A percentile compares a stretch with the other conserved stretches of the same genome.
These are phyloP conservation scores for Isabelozyma heimii DNA, from an alignment of 805 yeast species.

Conservation along the genomic window DNA sequence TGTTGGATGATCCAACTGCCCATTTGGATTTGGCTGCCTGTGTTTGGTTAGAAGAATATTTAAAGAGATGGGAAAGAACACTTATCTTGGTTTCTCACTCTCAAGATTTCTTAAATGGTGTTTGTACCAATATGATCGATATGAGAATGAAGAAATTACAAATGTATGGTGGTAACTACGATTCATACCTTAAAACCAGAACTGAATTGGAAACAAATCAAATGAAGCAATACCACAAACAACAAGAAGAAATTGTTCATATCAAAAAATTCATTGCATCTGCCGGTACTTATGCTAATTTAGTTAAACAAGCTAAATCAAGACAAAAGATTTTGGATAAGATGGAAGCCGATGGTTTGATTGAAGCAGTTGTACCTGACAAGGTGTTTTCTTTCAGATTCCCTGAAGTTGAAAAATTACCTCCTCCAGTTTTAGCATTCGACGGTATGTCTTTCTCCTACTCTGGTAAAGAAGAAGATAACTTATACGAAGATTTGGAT, in stretches of 20 bases:
- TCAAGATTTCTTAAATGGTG: constrained; percentile 99
- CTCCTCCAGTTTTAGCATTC: constrained; percentile 97
- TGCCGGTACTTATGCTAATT: constrained; percentile 99
- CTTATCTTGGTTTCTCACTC: constrained; percentile 95
- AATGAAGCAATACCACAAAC: constrained; percentile 95
- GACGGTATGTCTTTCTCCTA: constrained; percentile 93
- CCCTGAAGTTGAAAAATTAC: constrained; percentile 93
- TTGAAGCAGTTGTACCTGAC: constrained; percentile 89
- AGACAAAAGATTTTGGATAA: constrained; percentile 98
- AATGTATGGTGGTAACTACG: constrained; percentile 97
- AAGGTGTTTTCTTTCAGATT: constrained; percentile 91
- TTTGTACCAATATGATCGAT: constrained; percentile 96
- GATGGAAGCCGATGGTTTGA: constrained; percentile 99
- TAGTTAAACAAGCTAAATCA: constrained; percentile 98
- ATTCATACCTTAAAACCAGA: constrained; percentile 93
- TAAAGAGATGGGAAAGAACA: constrained; percentile 90
- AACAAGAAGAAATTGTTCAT: constrained; percentile 98
- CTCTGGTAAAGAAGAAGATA: constrained; percentile 77
- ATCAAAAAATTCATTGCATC: constrained; percentile 98
- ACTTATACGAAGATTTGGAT: constrained; percentile 84
- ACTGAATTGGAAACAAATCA: constrained; percentile 92
- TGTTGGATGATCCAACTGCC: constrained; percentile 98
- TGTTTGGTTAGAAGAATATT: constrained; percentile 99
- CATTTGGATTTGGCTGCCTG: constrained; percentile 99
- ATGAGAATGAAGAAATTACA: constrained; percentile 80